Evolutionary conservation across 192 early-diverging fungal genomes (phyloP).

Genomic region (Backusella macrospora): DNA sequence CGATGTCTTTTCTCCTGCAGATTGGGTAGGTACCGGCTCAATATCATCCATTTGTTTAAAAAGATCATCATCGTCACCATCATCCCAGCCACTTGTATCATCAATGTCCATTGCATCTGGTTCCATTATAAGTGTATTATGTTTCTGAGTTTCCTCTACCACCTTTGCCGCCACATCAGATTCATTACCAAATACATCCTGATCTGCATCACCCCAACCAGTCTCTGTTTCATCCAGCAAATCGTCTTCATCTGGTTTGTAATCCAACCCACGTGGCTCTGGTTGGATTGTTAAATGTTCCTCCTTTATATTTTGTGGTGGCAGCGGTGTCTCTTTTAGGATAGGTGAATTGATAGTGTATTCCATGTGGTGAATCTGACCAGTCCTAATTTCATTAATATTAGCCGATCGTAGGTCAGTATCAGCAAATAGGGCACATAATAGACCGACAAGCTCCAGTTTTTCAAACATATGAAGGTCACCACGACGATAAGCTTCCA

Average conservation of each 20-base stretch:
- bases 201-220: slow-evolving; percentile 30
- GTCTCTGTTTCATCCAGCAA: slow-evolving; percentile 7
- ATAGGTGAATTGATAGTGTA: not conserved
- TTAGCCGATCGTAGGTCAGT: slow-evolving; percentile 50
- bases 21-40: not conserved
- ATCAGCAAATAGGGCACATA: slow-evolving; percentile 63
- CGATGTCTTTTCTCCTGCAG: not conserved
- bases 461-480: slow-evolving; percentile 50
- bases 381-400: slow-evolving; percentile 50
- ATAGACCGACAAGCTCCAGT: slow-evolving; percentile 48
- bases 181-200: slow-evolving; percentile 21
- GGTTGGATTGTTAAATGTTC: too few species aligned
- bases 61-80: slow-evolving; percentile 3
- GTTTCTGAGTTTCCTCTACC: not conserved
- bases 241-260: slow-evolving; percentile 8
- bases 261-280: slow-evolving; percentile 1
- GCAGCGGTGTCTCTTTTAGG: not conserved
- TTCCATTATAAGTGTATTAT: not conserved
- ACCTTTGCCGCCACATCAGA: not conserved
- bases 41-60: slow-evolving; percentile 9
- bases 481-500: slow-evolving; percentile 50
- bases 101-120: not conserved
- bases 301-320: not conserved
- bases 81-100: slow-evolving; percentile 1
- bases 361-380: not conserved